A percentile compares a stretch with the other conserved stretches of the same genome.
phyloP scores from a whole-genome alignment of 164 flowering plant genomes.

The Magnolia sinica region DNA sequence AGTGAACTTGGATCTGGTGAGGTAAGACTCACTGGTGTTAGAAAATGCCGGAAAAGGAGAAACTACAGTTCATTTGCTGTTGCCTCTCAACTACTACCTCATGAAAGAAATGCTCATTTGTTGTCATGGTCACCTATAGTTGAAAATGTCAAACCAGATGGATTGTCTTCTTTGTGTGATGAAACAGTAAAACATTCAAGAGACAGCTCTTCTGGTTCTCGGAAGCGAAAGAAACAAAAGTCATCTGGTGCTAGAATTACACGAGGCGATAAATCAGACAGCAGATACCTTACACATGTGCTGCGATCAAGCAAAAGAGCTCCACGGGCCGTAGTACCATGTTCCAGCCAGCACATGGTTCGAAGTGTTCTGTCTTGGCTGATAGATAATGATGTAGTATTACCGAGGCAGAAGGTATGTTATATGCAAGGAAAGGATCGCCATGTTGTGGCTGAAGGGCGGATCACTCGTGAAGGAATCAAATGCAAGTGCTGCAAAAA shows the following conservation, averaged over 20 bases:
- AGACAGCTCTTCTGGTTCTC: background rate
- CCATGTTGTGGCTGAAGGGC: conserved; percentile 40
- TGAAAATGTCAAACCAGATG: conserved; percentile 16
- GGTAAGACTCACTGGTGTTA: conserved; percentile 8
- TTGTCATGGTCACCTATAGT: background rate
- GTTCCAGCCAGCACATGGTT: conserved; percentile 33
- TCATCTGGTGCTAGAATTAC: conserved; percentile 10
- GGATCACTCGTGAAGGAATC: conserved; percentile 68
- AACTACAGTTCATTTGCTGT: conserved; percentile 6
- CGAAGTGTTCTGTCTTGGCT: conserved; percentile 71
- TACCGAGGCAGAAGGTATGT: conserved; percentile 61
- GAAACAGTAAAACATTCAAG: conserved; percentile 1
- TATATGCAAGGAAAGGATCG: conserved; percentile 29
- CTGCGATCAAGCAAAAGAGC: conserved; percentile 56
- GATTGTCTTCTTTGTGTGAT: background rate
- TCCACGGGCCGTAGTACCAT: conserved; percentile 24
- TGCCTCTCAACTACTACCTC: conserved; percentile 7
- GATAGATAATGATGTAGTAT: conserved; percentile 63
- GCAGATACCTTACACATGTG: conserved; percentile 17
- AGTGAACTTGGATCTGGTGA: conserved; percentile 5
- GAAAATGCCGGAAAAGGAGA: conserved; percentile 16
- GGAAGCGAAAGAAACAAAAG: conserved; percentile 23
- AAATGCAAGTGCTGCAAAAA: conserved; percentile 72
- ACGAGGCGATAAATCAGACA: conserved; percentile 8
- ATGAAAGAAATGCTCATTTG: conserved; percentile 3